Evolutionary conservation across 257 asterid species (phyloP).

Genomic region (Pogostemon cablin): DNA sequence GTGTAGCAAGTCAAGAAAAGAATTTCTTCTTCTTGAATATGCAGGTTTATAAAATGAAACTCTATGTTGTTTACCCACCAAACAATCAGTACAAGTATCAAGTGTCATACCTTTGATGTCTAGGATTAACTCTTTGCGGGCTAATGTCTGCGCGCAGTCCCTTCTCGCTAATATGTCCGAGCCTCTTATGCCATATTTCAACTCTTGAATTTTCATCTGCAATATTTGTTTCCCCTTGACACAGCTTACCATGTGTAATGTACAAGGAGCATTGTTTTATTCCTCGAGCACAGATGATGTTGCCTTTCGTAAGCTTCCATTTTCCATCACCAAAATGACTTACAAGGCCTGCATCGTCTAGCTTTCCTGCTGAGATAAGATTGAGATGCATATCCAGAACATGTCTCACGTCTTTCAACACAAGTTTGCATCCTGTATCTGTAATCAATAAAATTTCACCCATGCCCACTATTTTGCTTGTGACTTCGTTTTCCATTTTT

Average conservation of each 20-base stretch:
- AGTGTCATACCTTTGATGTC: too few relatives aligned
- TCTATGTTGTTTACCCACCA: neutral
- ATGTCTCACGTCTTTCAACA: constrained; percentile 21
- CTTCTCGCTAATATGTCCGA: too few relatives aligned
- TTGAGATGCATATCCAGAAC: constrained; percentile 17
- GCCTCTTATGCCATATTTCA: too few relatives aligned
- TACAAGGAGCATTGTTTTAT: neutral
- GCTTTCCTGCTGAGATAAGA: constrained; percentile 1
- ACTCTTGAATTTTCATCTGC: neutral
- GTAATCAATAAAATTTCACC: neutral
- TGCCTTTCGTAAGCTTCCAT: constrained; percentile 20
- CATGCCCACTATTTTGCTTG: neutral
- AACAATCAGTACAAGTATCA: neutral
- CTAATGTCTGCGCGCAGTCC: too few relatives aligned
- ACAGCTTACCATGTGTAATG: neutral
- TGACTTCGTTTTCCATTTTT: neutral
- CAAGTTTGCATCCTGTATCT: neutral
- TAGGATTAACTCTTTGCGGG: too few relatives aligned
- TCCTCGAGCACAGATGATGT: neutral
- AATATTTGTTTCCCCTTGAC: too few relatives aligned
- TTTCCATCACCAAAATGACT: neutral
- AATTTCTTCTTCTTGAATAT: neutral
- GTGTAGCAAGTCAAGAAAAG: neutral
- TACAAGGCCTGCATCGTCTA: neutral
- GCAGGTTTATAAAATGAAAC: neutral